A percentile compares a stretch with the other conserved stretches of the same genome.
These are phyloP conservation scores for Diaporthe caulivora DNA, from an alignment of 2,329 filamentous ascomycete genomes.

Conservation along the genomic window DNA sequence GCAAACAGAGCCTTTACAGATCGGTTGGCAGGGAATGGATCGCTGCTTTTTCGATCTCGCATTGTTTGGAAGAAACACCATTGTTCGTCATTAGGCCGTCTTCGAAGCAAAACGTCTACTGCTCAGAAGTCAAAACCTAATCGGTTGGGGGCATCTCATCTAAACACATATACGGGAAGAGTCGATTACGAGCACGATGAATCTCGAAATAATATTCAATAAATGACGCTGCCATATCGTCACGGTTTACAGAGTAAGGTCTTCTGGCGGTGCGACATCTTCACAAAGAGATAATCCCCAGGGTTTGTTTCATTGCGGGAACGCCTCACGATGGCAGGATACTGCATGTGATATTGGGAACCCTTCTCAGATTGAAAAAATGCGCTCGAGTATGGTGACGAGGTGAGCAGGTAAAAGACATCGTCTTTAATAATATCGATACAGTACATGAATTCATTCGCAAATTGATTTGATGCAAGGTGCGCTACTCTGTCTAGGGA, in stretches of 20 bases:
- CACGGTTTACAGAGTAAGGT: not conserved
- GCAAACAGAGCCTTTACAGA: not conserved
- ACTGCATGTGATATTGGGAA: not conserved
- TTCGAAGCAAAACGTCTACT: not conserved
- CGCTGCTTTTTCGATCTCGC: not conserved
- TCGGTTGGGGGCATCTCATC: too few species aligned
- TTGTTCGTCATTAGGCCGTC: not conserved
- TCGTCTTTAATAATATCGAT: not conserved
- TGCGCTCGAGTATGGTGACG: accelerated
- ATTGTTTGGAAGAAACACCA: not conserved
- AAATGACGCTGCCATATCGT: not conserved
- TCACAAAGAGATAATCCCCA: not conserved
- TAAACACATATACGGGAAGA: not conserved
- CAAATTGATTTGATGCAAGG: not conserved
- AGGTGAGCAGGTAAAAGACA: not conserved
- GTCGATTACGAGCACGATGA: too few species aligned
- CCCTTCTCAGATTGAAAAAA: not conserved
- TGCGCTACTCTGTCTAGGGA: not conserved
- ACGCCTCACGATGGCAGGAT: not conserved
- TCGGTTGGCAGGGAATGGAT: not conserved
- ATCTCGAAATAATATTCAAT: not conserved
- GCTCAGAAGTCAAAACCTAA: not conserved
- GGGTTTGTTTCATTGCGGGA: not conserved
- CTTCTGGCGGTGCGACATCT: not conserved
- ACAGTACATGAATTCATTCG: not conserved